Base-by-base conservation (phyloP, 2,329 filamentous ascomycete genomes). In the Curvularia verruculosa region DNA sequence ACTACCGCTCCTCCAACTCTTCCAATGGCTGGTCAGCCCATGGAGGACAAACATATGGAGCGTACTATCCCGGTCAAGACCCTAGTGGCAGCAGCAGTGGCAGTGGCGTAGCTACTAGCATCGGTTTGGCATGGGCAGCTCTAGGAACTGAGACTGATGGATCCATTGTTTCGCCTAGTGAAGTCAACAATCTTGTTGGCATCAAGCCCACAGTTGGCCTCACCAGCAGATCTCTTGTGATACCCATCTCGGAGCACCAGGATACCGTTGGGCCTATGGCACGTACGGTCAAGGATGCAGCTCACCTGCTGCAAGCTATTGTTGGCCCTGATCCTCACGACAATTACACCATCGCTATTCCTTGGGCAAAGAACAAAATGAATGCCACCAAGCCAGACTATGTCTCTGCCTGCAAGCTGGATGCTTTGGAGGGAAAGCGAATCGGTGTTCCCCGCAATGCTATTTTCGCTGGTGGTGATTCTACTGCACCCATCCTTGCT, bases 401-500 rank as follows among this genome's bases (percentile, higher is more conserved):
- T 63, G 81, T 85, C 8, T 79, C 78, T 2, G 84, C 87, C 0
- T 84, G 87, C 67, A 79, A 84, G 19, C 72, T 80, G 19, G 79
- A 80, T 12, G 80, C 81, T 0, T 77, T 89, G 0, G 59, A 74
- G 10, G 85, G 85, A 7, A 84, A 84, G 50, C 81, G 87, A 1
- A 85, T 91, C 24, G 89, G 88, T 3, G 80, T 91, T 3, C 85
- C 87, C 0, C 79, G 83, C 18, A 88, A 89, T 61, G 78, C 84
- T 1, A 78, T 90, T 31, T 76, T 78, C 3, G 63, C 74, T 3
- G 72, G 66, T 5, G 61, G 66, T 21, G 37, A 64, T 3, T 61
- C 69, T 31, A 67, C 70, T 2, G 76, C 78, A 13, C 68, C 73
- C 3, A 75, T 80, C n/a, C 60, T 85, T 5, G 74, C 77, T 0